phyloP scores from a whole-genome alignment of 2,329 filamentous ascomycete genomes.

The Penicillium sp. region DNA sequence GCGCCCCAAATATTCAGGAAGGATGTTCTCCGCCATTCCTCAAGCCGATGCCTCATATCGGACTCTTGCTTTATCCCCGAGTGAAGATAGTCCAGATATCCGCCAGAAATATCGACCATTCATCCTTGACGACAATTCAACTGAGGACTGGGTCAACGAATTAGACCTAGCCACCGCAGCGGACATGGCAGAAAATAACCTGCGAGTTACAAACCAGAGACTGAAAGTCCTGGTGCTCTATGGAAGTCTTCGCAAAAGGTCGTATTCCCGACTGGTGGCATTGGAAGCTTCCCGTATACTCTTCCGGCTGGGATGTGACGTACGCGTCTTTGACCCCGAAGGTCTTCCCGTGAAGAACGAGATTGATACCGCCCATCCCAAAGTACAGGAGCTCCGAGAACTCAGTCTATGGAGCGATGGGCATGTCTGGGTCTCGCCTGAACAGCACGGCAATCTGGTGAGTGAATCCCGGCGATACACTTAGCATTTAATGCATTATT shows the following conservation, averaged over 20 bases:
- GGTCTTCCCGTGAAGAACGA: conserved; percentile 58
- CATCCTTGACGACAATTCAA: conserved; percentile 36
- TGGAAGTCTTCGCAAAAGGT: conserved; percentile 50
- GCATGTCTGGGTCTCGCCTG: conserved; percentile 57
- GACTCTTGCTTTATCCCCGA: conserved; percentile 40
- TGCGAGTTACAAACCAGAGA: conserved; percentile 34
- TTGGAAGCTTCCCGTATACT: conserved; percentile 54
- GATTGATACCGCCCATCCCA: conserved; percentile 48
- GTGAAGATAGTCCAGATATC: conserved; percentile 42
- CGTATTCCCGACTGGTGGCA: conserved; percentile 54
- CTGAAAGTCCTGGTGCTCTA: conserved; percentile 54
- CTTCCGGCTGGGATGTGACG: conserved; percentile 57
- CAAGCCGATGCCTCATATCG: neutral
- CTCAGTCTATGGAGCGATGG: conserved; percentile 58
- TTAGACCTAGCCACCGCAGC: conserved; percentile 49
- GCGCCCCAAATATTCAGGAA: neutral
- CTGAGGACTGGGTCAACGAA: conserved; percentile 48
- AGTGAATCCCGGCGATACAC: conserved; percentile 11
- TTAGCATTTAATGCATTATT: neutral
- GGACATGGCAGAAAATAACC: conserved; percentile 44
- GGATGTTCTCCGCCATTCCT: conserved; percentile 1
- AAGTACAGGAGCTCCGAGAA: conserved; percentile 55
- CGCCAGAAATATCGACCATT: conserved; percentile 51
- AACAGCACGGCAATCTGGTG: conserved; percentile 58
- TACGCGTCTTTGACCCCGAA: conserved; percentile 53